Evolutionary conservation across 306 rosid species (phyloP), one percentile per base, ranked within the genome.

Genomic region (Betula pendula): DNA sequence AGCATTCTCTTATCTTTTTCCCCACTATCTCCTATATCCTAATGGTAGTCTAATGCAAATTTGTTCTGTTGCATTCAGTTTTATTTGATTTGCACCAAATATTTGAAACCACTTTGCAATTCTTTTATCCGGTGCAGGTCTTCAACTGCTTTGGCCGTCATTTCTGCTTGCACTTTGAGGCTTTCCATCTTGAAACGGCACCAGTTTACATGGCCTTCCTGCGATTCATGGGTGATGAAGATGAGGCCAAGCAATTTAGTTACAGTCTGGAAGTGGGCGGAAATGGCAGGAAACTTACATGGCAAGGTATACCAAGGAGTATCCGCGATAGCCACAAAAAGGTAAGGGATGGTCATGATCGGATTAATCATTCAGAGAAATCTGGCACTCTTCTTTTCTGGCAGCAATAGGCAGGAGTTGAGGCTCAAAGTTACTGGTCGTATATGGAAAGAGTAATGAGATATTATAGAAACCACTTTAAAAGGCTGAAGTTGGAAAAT

Each of bases 261-360:
- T 87, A 87, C 63, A 84, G 84, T 80, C 77, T 87, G 19, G 91
- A 87, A 80, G 83, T 87, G 38, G 88, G 91, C 2, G 88, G 91
- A 2, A 73, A 75, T 62, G 87, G 91, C 20, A 82, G 88, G 56
- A 87, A 82, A 51, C 88, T 87, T 17, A 77, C 49, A 1, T 87
- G 91, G 91, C 87, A 87, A 75, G 91, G 91, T 44, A 73, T 82
- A n/a, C 91, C 91, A 0, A 70, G 88, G 81, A 87, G 91, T 24
- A 87, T 85, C 65, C 83, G 91, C 0, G 91, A 87, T 50, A 84
- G 85, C 79, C 91, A 87, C 79, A 62, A 72, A 51, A 87, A 82
- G 53, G 91, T 84, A 7, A 83, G 88, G 9, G 91, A 87, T 72
- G 82, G 88, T 72, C 87, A 80, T 42, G 91, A 87, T 53, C n/a